A percentile compares a stretch with the other conserved stretches of the same genome.
phyloP scores from a whole-genome alignment of 148 eudicot species.

The Fagopyrum esculentum region DNA sequence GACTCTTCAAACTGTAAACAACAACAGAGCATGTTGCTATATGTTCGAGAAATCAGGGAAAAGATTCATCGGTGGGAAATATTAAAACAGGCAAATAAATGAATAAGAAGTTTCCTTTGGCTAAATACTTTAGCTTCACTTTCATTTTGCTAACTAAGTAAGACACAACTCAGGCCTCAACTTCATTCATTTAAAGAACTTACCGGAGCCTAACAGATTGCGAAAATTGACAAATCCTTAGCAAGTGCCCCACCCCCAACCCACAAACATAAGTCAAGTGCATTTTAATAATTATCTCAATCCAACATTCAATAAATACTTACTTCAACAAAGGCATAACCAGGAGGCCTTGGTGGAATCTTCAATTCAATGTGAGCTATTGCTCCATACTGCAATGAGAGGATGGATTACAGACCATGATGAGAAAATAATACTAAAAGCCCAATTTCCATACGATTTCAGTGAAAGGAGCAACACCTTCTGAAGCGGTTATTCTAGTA shows the following conservation, averaged over 20 bases:
- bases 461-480: background rate
- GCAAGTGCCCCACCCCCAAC: background rate
- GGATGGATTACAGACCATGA: background rate
- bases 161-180: background rate
- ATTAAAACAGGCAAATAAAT: background rate
- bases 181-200: background rate
- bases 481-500: background rate
- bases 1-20: slow-evolving; percentile 74
- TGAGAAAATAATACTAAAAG: background rate
- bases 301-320: background rate
- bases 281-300: background rate
- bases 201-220: background rate
- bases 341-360: slow-evolving; percentile 97
- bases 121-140: background rate
- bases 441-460: background rate
- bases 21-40: background rate
- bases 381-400: slow-evolving; percentile 69
- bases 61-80: background rate
- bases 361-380: slow-evolving; percentile 80
- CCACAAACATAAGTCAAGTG: background rate
- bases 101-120: background rate
- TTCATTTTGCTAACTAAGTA: background rate
- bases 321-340: slow-evolving; percentile 98
- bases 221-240: background rate
- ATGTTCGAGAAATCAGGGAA: background rate